Base-by-base conservation (phyloP, 1,284 basidiomycete species). In the Cutaneotrichosporon sp. region DNA sequence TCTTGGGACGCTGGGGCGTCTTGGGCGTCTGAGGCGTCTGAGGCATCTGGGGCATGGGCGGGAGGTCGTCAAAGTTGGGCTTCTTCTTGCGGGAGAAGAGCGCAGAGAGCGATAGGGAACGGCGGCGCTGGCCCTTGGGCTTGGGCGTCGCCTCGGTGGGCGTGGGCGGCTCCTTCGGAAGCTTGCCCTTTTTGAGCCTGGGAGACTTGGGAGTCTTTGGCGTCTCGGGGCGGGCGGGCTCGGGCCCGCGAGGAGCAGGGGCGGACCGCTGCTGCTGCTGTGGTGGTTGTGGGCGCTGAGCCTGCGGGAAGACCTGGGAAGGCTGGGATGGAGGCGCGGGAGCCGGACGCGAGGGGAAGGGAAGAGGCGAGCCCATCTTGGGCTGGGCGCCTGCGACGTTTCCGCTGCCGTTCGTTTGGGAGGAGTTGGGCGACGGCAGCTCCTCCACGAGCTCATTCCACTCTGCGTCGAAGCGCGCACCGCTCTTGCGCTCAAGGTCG, bases 21-120 rank as follows among this genome's bases (percentile, higher is more conserved):
- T 57, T 46, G 9, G 59, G 56, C 13, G 11, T 51, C 36, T 34
- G n/a, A n/a, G n/a, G 47, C 14, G 45, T 22, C 51, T 60, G 38
- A 27, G 13, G 42, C 25, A 9, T 18, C n/a, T 13, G 25, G n/a
- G 47, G 53, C 34, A 38, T 52, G 31, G 24, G 55, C 1, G 61
- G 60, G 9, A 56, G 24, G 29, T 60, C 58, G 16, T 57, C 60
- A 20, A 29, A 42, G 33, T 47, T 42, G n/a, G 18, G 27, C 50
- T 56, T 58, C 42, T 42, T 63, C 55, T 65, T 62, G 18, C 53
- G 46, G 29, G 59, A 43, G 46, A 66, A 66, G 5, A 66, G 31
- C 5, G 64, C 54, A 0, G 64, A 63, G 3, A 66, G 56, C 1
- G 61, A 63, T 4, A 63, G 29, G 0, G 64, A 46, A 3, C 64